A percentile compares a stretch with the other conserved stretches of the same genome.
phyloP scores from a whole-genome alignment of 2,329 filamentous ascomycete genomes.

The Sclerotinia sclerotiorum region DNA sequence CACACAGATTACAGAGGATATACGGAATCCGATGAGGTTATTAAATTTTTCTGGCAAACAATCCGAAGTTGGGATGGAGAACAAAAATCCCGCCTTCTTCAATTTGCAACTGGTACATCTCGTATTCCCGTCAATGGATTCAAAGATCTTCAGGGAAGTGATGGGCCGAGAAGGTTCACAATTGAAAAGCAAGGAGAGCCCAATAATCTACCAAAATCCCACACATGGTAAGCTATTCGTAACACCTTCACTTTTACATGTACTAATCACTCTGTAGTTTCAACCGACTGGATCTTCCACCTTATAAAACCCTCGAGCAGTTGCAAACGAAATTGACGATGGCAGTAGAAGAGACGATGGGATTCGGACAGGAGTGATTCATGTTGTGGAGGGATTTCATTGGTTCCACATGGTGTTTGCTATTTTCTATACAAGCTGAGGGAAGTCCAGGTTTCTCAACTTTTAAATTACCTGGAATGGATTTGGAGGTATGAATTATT shows the following conservation, averaged over 20 bases:
- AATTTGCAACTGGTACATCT: constrained; percentile 96
- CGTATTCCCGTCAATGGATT: constrained; percentile 99
- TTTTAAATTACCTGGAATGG: constrained; percentile 19
- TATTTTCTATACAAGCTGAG: constrained; percentile 31
- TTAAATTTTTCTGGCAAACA: constrained; percentile 98
- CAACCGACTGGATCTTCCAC: constrained; percentile 92
- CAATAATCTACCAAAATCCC: constrained; percentile 88
- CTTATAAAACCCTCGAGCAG: constrained; percentile 85
- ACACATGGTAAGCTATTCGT: constrained; percentile 77
- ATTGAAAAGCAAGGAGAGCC: constrained; percentile 97
- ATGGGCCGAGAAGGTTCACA: constrained; percentile 91
- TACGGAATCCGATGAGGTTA: constrained; percentile 95
- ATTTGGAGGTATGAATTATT: constrained; percentile 8
- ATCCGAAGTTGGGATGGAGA: constrained; percentile 97
- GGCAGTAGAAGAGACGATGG: constrained; percentile 97
- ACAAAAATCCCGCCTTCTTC: constrained; percentile 92
- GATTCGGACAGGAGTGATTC: constrained; percentile 88
- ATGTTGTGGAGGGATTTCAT: constrained; percentile 27
- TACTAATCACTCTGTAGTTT: constrained; percentile 59
- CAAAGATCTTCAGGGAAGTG: constrained; percentile 96
- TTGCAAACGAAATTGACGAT: constrained; percentile 90
- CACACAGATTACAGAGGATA: constrained; percentile 99
- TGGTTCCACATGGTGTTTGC: constrained; percentile 32
- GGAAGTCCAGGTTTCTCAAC: constrained; percentile 14
- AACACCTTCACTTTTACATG: constrained; percentile 4